Evolutionary conservation across 352 stramenopile species (phyloP).

Genomic region (Thraustochytrium striatum): DNA sequence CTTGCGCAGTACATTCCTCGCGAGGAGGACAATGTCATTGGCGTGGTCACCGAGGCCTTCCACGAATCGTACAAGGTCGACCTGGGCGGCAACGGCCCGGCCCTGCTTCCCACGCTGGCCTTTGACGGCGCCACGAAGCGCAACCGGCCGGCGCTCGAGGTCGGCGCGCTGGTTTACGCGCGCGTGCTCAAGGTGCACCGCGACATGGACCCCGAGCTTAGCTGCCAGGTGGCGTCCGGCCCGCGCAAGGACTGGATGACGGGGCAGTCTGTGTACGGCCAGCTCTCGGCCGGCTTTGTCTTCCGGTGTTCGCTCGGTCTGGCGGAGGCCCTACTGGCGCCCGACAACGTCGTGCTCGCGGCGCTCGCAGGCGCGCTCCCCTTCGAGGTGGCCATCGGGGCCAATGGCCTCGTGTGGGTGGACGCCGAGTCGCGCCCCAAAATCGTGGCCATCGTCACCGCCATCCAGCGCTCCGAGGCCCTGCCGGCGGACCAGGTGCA

Average conservation of each 20-base stretch:
- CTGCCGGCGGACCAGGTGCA: constrained; percentile 62
- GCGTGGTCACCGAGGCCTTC: constrained; percentile 85
- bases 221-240: constrained; percentile 74
- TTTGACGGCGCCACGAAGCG: constrained; percentile 97
- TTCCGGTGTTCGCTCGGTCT: constrained; percentile 65
- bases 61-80: constrained; percentile 90
- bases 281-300: constrained; percentile 86
- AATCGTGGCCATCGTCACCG: constrained; percentile 76
- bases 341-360: constrained; percentile 67
- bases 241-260: constrained; percentile 98
- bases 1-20: constrained; percentile 64
- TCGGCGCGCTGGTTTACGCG: constrained; percentile 88
- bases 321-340: constrained; percentile 65
- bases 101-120: constrained; percentile 69
- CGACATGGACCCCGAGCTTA: constrained; percentile 87
- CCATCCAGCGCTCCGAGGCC: constrained; percentile 76
- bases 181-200: constrained; percentile 76
- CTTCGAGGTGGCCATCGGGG: constrained; percentile 90
- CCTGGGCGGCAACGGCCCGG: constrained; percentile 74
- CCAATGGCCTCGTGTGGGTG: constrained; percentile 93
- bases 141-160: constrained; percentile 84
- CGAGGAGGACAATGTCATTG: constrained; percentile 85
- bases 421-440: constrained; percentile 76
- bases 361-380: constrained; percentile 71
- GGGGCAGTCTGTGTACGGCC: constrained; percentile 88